A percentile compares a stretch with the other conserved stretches of the same genome.
Evolutionary conservation across 139 green algal species (phyloP).

Genomic region (Astrephomene gubernaculifera): DNA sequence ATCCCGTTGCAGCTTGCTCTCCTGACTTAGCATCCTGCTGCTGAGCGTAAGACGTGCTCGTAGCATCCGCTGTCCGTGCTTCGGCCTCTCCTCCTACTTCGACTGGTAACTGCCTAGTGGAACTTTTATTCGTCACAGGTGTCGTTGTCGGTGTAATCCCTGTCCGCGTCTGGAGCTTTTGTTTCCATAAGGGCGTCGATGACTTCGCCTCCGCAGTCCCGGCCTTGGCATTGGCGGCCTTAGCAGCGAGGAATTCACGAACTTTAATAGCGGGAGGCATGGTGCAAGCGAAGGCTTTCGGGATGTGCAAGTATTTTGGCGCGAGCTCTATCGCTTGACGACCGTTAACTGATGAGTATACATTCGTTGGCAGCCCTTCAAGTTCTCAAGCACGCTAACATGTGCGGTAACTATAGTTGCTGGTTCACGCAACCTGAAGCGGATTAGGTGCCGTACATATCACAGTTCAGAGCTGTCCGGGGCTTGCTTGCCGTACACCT

Average conservation of each 20-base stretch:
- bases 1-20: neutral
- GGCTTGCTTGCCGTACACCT: too few relatives aligned
- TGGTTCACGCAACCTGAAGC: too few relatives aligned
- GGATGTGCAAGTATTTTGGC: too few relatives aligned
- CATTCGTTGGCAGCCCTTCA: too few relatives aligned
- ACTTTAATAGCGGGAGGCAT: neutral
- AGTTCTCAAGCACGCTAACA: too few relatives aligned
- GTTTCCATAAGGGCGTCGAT: neutral
- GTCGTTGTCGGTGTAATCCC: neutral
- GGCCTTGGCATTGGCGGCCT: neutral
- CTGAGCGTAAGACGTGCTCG: neutral
- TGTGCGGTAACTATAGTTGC: too few relatives aligned
- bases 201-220: neutral
- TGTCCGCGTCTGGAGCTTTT: neutral
- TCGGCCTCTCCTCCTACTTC: neutral
- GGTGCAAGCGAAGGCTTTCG: too few relatives aligned
- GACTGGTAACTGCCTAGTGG: neutral
- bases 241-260: neutral
- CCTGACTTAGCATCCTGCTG: neutral
- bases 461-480: too few relatives aligned
- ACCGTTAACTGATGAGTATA: too few relatives aligned
- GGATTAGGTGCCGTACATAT: too few relatives aligned
- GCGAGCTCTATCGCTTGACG: too few relatives aligned
- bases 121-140: neutral
- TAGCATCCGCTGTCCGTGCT: neutral